Conservation (phyloP, 2,329 filamentous ascomycete genomes). For the Colletotrichum truncatum region DNA sequence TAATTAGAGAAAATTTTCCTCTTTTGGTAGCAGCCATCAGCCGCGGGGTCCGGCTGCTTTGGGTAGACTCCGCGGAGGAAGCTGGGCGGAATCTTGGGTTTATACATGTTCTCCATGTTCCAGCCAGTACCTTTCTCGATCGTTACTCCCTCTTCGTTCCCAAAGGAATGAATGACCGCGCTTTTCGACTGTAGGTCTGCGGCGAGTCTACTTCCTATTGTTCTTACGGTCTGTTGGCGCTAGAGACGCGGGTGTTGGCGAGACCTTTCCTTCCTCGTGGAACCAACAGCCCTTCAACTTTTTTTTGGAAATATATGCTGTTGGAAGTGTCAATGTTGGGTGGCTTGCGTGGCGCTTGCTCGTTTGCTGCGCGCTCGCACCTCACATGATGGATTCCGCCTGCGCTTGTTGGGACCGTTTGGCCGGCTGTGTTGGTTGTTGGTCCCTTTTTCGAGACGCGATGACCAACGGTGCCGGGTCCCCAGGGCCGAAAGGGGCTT, state of each 20-base stretch:
- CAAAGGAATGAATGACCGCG: not conserved
- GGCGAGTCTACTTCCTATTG: too few relatives aligned
- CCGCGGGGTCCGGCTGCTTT: not conserved
- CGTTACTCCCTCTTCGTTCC: too few relatives aligned
- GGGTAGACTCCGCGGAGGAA: not conserved
- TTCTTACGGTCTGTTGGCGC: not conserved
- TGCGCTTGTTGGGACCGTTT: not conserved
- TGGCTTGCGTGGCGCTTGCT: not conserved
- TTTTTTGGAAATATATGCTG: constrained; percentile 1
- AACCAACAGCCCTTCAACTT: too few relatives aligned
- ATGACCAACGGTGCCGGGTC: too few relatives aligned
- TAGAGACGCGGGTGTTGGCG: not conserved
- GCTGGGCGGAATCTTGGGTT: not conserved
- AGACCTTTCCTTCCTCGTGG: too few relatives aligned
- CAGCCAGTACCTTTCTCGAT: too few relatives aligned
- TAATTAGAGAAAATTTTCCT: too few relatives aligned
- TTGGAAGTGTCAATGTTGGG: not conserved
- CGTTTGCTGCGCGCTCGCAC: not conserved
- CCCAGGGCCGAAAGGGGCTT: too few relatives aligned
- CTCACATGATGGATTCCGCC: not conserved
- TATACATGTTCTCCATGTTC: too few relatives aligned
- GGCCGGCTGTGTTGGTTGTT: not conserved
- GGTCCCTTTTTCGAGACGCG: too few relatives aligned
- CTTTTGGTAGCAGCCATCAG: not conserved
- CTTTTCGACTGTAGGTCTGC: not conserved